phyloP scores from a whole-genome alignment of 2,329 filamentous ascomycete genomes.

The Mycosphaerella arachidis region DNA sequence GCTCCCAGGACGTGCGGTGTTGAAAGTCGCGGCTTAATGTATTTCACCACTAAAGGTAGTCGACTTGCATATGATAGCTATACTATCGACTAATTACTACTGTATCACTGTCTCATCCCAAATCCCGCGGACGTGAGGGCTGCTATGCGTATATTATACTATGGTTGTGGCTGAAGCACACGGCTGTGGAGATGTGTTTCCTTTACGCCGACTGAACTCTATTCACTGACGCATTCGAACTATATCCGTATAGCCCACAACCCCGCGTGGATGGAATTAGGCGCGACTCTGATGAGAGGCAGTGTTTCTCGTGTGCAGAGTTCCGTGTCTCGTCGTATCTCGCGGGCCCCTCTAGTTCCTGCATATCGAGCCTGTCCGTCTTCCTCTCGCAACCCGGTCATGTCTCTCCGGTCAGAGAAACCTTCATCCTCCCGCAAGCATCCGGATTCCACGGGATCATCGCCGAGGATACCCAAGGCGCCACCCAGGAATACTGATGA shows the following conservation, averaged over 20 bases:
- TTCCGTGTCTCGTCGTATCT: not conserved
- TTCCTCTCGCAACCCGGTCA: not conserved
- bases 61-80: not conserved
- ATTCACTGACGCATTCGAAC: not conserved
- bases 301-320: not conserved
- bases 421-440: not conserved
- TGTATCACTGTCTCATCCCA: not conserved
- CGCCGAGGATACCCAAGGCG: not conserved
- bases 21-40: constrained; percentile 34
- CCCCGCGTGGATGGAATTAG: not conserved
- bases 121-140: not conserved
- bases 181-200: not conserved
- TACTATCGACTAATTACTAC: not conserved
- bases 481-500: not conserved
- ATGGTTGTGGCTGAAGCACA: not conserved
- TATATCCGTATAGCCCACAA: not conserved
- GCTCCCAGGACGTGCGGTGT: constrained; percentile 39
- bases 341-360: not conserved
- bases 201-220: not conserved
- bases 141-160: not conserved
- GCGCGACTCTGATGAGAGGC: not conserved
- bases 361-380: not conserved
- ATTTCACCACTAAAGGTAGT: constrained; percentile 1
- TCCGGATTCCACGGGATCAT: not conserved
- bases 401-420: not conserved